These are phyloP conservation scores for Ophiostoma ulmi DNA, from an alignment of 2,329 filamentous ascomycete species.

Conservation along the genomic window DNA sequence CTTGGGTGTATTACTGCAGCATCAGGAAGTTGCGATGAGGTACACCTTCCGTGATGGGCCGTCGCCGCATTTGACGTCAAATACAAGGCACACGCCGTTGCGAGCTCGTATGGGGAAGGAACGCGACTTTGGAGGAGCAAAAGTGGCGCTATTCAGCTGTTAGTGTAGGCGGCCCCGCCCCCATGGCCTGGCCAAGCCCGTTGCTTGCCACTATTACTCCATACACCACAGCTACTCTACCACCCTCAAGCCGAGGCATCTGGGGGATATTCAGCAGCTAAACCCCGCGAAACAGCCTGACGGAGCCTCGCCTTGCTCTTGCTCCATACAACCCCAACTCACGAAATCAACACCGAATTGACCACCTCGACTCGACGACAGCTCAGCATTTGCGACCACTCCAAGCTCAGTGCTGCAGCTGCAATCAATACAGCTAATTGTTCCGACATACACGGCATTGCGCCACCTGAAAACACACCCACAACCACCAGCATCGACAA, in stretches of 20 bases:
- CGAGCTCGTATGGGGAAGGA: conserved; percentile 9
- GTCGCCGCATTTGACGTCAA: not conserved
- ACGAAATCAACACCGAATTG: not conserved
- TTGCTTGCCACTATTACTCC: not conserved
- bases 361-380: not conserved
- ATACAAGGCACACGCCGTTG: not conserved
- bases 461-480: not conserved
- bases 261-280: conserved; percentile 15
- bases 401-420: not conserved
- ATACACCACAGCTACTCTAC: conserved; percentile 14
- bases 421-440: not conserved
- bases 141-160: not conserved
- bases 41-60: not conserved
- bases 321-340: not conserved
- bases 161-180: not conserved
- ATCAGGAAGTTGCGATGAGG: not conserved
- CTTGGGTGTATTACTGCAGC: not conserved
- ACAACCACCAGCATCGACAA: not conserved
- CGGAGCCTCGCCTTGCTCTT: not conserved
- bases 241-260: conserved; percentile 22
- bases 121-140: conserved; percentile 15
- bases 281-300: conserved; percentile 10
- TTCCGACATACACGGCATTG: not conserved
- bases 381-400: not conserved
- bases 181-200: not conserved